A percentile compares a stretch with the other conserved stretches of the same genome.
phyloP scores from a whole-genome alignment of 352 stramenopile species.

The Phytophthora agathidicida region DNA sequence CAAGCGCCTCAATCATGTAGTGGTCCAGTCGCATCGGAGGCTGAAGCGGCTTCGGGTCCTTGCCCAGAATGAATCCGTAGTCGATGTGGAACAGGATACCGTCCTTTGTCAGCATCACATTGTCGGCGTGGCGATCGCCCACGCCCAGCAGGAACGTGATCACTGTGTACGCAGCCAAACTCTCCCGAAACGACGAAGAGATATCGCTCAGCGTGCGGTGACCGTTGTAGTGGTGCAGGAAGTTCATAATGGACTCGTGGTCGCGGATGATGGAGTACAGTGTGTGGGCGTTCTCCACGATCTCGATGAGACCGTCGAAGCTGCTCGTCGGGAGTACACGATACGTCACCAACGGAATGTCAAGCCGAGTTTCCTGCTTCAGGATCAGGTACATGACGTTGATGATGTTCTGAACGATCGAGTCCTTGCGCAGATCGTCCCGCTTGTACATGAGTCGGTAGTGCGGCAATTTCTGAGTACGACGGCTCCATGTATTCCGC shows the following conservation, averaged over 20 bases:
- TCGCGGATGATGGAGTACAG: constrained; percentile 88
- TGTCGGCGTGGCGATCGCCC: constrained; percentile 98
- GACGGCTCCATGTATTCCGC: constrained; percentile 39
- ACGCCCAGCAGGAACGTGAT: constrained; percentile 99
- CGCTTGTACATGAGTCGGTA: constrained; percentile 91
- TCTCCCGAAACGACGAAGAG: constrained; percentile 87
- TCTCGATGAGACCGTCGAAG: constrained; percentile 87
- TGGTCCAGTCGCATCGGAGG: constrained; percentile 97
- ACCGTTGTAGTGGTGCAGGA: constrained; percentile 86
- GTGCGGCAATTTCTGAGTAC: constrained; percentile 43
- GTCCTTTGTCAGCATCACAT: constrained; percentile 97
- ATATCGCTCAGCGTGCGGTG: constrained; percentile 88
- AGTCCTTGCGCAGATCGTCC: constrained; percentile 85
- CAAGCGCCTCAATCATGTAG: constrained; percentile 88
- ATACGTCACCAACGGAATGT: constrained; percentile 87
- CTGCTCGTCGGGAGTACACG: constrained; percentile 85
- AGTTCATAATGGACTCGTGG: constrained; percentile 85
- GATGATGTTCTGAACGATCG: constrained; percentile 90
- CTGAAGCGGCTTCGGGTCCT: constrained; percentile 98
- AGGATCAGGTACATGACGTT: constrained; percentile 91
- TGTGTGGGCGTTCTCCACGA: constrained; percentile 87
- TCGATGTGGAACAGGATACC: constrained; percentile 99
- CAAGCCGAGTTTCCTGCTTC: constrained; percentile 80
- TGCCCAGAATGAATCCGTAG: constrained; percentile 98
- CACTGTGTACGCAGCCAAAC: constrained; percentile 98